These are phyloP conservation scores for Yarrowia sp. DNA, from an alignment of 805 yeast genomes.

Conservation along the genomic window DNA sequence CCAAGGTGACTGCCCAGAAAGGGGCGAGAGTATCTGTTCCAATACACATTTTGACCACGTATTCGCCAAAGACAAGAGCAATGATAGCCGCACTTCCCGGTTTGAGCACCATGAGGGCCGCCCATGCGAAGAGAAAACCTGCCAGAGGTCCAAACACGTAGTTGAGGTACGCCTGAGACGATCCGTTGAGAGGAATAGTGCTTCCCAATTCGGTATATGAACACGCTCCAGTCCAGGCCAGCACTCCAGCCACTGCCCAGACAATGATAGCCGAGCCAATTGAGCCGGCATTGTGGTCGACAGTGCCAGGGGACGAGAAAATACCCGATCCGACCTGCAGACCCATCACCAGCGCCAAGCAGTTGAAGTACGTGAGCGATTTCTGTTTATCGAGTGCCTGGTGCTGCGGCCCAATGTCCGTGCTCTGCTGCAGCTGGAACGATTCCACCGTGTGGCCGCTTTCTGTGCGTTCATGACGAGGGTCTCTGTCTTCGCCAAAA, in stretches of 20 bases:
- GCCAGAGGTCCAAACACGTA: conserved; percentile 51
- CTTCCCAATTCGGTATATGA: conserved; percentile 54
- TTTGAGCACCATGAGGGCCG: conserved; percentile 51
- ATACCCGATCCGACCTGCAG: conserved; percentile 57
- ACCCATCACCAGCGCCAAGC: conserved; percentile 53
- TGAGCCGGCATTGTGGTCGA: conserved; percentile 52
- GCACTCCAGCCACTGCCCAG: conserved; percentile 52
- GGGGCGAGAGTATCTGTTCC: conserved; percentile 42
- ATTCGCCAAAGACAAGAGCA: conserved; percentile 53
- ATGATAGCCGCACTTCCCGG: conserved; percentile 55
- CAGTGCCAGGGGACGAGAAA: conserved; percentile 54
- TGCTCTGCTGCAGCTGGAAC: conserved; percentile 46
- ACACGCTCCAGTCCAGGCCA: conserved; percentile 56
- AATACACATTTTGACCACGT: conserved; percentile 46
- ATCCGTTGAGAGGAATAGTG: conserved; percentile 53
- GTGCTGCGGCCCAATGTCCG: conserved; percentile 35
- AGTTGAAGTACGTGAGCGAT: conserved; percentile 48
- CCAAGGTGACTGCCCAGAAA: conserved; percentile 47
- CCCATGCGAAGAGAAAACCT: conserved; percentile 53
- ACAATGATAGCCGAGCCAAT: conserved; percentile 51
- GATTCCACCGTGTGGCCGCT: conserved; percentile 42
- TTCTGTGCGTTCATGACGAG: conserved; percentile 39
- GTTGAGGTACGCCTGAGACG: conserved; percentile 53
- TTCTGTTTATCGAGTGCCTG: conserved; percentile 47
- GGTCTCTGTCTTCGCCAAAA: conserved; percentile 40